Evolutionary conservation across 768 basidiomycete genomes (phyloP).

Genomic region (Collybia mongolica): DNA sequence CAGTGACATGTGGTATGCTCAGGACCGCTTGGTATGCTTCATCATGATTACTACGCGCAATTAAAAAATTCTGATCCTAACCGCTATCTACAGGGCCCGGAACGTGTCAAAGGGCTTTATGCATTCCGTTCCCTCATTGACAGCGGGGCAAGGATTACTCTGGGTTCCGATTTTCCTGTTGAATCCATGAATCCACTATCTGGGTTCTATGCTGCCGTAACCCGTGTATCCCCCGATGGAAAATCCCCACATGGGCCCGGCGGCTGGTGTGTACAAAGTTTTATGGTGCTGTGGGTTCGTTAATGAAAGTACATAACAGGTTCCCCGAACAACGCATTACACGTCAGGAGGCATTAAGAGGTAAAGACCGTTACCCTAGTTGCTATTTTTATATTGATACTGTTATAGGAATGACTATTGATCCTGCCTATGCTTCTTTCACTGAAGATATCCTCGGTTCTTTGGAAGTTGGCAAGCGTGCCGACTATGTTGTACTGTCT

Average conservation of each 20-base stretch:
- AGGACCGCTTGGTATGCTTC: slow-evolving; percentile 67
- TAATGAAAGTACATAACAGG: slow-evolving; percentile 37
- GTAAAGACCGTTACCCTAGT: slow-evolving; percentile 25
- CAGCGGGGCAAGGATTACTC: slow-evolving; percentile 63
- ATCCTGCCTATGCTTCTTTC: slow-evolving; percentile 87
- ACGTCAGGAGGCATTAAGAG: slow-evolving; percentile 74
- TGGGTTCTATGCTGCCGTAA: slow-evolving; percentile 87
- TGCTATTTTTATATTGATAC: not conserved
- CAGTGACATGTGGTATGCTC: slow-evolving; percentile 90
- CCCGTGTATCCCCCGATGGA: slow-evolving; percentile 68
- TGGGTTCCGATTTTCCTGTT: slow-evolving; percentile 91
- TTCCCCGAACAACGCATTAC: slow-evolving; percentile 80
- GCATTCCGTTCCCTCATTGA: slow-evolving; percentile 78
- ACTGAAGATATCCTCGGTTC: slow-evolving; percentile 74
- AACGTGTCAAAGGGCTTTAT: slow-evolving; percentile 82
- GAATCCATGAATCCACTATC: slow-evolving; percentile 82
- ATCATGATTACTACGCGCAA: not conserved
- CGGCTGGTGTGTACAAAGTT: slow-evolving; percentile 67
- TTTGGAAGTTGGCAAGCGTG: slow-evolving; percentile 72
- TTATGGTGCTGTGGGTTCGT: not conserved
- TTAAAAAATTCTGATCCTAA: no score
- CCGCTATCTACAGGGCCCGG: slow-evolving; percentile 55
- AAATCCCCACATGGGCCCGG: slow-evolving; percentile 77
- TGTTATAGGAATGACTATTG: slow-evolving; percentile 75
- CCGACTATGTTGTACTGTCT: slow-evolving; percentile 84